A percentile compares a stretch with the other conserved stretches of the same genome.
Conservation (phyloP, 495 filamentous ascomycete species). For the Achaetomiella virescens region DNA sequence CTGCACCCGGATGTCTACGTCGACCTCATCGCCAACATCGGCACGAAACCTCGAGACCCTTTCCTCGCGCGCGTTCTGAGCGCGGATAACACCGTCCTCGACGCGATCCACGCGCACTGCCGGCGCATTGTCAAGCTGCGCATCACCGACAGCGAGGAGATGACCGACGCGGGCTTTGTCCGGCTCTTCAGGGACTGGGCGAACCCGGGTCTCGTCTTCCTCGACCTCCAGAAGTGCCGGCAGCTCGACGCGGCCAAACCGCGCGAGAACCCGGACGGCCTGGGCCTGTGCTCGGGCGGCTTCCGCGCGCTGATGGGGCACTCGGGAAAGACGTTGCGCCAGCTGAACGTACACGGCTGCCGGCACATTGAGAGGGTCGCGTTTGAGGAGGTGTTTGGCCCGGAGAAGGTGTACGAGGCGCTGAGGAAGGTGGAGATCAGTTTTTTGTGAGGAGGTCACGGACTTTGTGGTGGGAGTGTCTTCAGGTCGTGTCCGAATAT, state of each 20-base stretch:
- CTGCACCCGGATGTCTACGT: constrained; percentile 53
- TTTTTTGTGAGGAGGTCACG: constrained; percentile 68
- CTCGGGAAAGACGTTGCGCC: constrained; percentile 56
- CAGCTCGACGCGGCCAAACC: constrained; percentile 58
- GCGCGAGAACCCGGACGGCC: constrained; percentile 50
- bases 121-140: constrained; percentile 64
- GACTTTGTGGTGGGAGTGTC: constrained; percentile 66
- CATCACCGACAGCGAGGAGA: constrained; percentile 64
- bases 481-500: constrained; percentile 69
- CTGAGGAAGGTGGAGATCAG: constrained; percentile 68
- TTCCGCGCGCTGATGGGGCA: constrained; percentile 81
- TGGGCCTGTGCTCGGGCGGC: constrained; percentile 66
- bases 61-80: constrained; percentile 57
- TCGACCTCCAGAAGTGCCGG: constrained; percentile 69
- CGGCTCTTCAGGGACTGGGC: constrained; percentile 69
- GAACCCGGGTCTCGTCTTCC: constrained; percentile 59
- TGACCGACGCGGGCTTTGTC: constrained; percentile 64
- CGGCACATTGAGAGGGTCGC: constrained; percentile 64
- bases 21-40: constrained; percentile 52
- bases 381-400: constrained; percentile 64
- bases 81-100: constrained; percentile 56
- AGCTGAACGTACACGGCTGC: constrained; percentile 69
- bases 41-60: constrained; percentile 59
- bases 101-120: constrained; percentile 62
- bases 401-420: constrained; percentile 52